These are phyloP conservation scores for Salvia sclarea DNA, from an alignment of 305 asterid genomes.

Conservation along the genomic window DNA sequence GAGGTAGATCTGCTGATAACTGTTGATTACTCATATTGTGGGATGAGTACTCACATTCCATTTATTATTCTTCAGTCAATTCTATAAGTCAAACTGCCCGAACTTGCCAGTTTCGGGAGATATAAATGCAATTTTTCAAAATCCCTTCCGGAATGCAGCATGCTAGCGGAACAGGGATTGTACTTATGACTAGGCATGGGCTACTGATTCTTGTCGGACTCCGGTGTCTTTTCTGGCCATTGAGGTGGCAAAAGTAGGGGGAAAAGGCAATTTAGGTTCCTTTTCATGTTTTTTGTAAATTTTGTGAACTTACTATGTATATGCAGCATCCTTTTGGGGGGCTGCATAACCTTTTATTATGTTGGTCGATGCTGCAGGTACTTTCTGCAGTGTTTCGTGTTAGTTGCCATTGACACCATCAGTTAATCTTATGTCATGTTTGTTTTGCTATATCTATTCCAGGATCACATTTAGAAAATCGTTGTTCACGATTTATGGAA, in stretches of 20 bases:
- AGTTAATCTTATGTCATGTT: slow-evolving; percentile 37
- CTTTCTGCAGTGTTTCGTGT: slow-evolving; percentile 36
- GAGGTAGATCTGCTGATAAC: slow-evolving; percentile 53
- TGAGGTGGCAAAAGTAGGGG: slow-evolving; percentile 13
- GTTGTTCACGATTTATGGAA: slow-evolving; percentile 31
- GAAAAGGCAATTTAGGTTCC: slow-evolving; percentile 7
- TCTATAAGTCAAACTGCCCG: slow-evolving; percentile 37
- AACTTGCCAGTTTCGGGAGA: slow-evolving; percentile 41
- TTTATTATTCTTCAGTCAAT: slow-evolving; percentile 41
- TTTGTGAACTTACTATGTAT: slow-evolving; percentile 40
- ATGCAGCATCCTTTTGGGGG: slow-evolving; percentile 47
- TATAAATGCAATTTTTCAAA: slow-evolving; percentile 35
- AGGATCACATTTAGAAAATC: slow-evolving; percentile 47
- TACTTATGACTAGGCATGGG: slow-evolving; percentile 37
- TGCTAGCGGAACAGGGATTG: slow-evolving; percentile 39
- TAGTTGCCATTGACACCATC: background rate
- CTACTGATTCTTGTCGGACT: slow-evolving; percentile 30
- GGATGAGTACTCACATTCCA: slow-evolving; percentile 36
- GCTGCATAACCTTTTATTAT: slow-evolving; percentile 43
- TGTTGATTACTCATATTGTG: slow-evolving; percentile 43
- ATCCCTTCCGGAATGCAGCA: slow-evolving; percentile 43
- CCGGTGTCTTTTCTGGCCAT: slow-evolving; percentile 26
- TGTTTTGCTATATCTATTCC: slow-evolving; percentile 44
- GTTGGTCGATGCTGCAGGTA: slow-evolving; percentile 53
- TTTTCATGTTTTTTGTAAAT: slow-evolving; percentile 27